Percentiles rank a stretch among this genome's conserved stretches.
phyloP scores from a whole-genome alignment of 305 asterid species.

The Ilex paraguariensis region DNA sequence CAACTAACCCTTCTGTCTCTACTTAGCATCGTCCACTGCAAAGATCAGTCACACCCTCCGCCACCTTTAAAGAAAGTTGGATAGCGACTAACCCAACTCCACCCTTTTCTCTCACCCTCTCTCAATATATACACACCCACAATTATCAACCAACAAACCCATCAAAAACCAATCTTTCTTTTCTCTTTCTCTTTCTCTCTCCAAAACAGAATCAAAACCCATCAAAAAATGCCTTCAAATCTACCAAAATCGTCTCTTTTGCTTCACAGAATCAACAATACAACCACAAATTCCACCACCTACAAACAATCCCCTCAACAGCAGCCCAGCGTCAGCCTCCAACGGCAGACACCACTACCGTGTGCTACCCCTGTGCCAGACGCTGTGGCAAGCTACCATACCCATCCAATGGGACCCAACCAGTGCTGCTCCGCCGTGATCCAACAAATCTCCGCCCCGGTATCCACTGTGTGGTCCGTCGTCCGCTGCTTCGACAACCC shows the following conservation, averaged over 20 bases:
- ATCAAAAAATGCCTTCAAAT: constrained; percentile 25
- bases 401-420: constrained; percentile 49
- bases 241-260: constrained; percentile 26
- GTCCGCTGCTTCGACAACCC: constrained; percentile 82
- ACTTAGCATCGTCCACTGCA: not conserved
- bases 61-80: not conserved
- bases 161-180: not conserved
- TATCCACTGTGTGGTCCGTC: constrained; percentile 65
- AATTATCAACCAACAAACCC: not conserved
- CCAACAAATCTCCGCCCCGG: constrained; percentile 65
- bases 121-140: constrained; percentile 1
- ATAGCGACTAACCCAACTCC: not conserved
- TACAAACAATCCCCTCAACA: constrained; percentile 22
- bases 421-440: constrained; percentile 80
- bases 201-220: not conserved
- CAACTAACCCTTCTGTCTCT: constrained; percentile 5
- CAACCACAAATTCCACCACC: constrained; percentile 7
- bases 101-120: not conserved
- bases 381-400: constrained; percentile 51
- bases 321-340: constrained; percentile 6
- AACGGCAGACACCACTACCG: constrained; percentile 10
- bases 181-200: not conserved
- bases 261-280: constrained; percentile 33
- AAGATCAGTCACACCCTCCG: not conserved
- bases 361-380: constrained; percentile 51